Conservation (phyloP, 1,284 basidiomycete genomes). For the Xerocomus minutiporus region DNA sequence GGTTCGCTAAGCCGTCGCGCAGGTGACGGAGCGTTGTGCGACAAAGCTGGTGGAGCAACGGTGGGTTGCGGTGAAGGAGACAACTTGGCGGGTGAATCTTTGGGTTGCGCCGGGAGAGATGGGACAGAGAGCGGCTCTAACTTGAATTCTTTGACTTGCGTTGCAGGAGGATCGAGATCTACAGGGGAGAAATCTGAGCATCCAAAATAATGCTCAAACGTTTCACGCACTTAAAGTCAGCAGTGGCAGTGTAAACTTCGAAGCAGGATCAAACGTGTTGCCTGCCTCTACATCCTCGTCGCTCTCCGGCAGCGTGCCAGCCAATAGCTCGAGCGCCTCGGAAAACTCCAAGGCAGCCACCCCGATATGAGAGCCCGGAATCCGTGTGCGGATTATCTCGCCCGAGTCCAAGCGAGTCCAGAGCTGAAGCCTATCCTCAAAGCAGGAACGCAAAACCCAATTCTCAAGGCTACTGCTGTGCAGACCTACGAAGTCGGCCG, state of each 20-base stretch:
- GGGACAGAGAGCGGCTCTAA: constrained; percentile 3
- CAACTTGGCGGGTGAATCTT: background rate
- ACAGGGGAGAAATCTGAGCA: constrained; percentile 13
- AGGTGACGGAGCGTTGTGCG: background rate
- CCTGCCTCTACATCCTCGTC: constrained; percentile 11
- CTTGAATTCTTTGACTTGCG: constrained; percentile 5
- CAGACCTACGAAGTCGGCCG: constrained; percentile 36
- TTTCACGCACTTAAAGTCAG: constrained; percentile 17
- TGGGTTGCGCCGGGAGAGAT: constrained; percentile 1
- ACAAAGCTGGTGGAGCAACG: background rate
- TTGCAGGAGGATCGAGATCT: constrained; percentile 23
- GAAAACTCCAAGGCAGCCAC: constrained; percentile 73
- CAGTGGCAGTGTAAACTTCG: constrained; percentile 17
- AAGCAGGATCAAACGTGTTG: constrained; percentile 12
- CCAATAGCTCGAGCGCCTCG: constrained; percentile 56
- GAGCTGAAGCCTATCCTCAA: constrained; percentile 63
- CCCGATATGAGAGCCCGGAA: constrained; percentile 50
- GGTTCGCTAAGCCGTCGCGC: constrained; percentile 1
- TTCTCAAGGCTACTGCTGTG: constrained; percentile 55
- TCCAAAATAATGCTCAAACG: background rate
- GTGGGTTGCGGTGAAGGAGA: background rate
- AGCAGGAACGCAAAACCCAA: constrained; percentile 69
- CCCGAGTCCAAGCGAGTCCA: constrained; percentile 44
- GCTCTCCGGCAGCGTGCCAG: constrained; percentile 33
- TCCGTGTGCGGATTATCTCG: constrained; percentile 35